Evolutionary conservation across 2,329 filamentous ascomycete genomes (phyloP).

Genomic region (Allantophomopsis lycopodina): DNA sequence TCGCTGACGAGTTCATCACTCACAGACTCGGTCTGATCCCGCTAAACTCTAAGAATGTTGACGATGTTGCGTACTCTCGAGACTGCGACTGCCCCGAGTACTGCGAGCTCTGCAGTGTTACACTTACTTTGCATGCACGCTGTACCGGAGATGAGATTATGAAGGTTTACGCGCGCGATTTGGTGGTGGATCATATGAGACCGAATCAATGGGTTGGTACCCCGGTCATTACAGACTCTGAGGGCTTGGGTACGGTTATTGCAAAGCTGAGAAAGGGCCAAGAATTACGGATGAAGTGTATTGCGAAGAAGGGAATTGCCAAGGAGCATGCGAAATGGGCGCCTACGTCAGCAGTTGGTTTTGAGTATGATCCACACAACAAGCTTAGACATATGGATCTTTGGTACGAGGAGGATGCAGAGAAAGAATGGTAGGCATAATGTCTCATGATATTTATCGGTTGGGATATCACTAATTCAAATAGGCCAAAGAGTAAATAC

Average conservation of each 20-base stretch:
- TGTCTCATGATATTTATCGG: background rate
- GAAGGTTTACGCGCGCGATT: constrained; percentile 84
- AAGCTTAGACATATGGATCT: constrained; percentile 84
- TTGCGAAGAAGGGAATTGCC: constrained; percentile 95
- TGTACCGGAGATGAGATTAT: constrained; percentile 80
- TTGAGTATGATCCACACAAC: constrained; percentile 97
- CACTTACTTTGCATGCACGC: constrained; percentile 70
- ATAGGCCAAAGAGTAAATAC: constrained; percentile 70
- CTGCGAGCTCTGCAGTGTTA: constrained; percentile 84
- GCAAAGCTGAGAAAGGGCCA: constrained; percentile 84
- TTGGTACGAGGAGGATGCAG: constrained; percentile 83
- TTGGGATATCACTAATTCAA: constrained; percentile 6
- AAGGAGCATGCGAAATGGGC: constrained; percentile 99
- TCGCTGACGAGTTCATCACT: constrained; percentile 90
- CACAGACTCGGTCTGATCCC: constrained; percentile 87
- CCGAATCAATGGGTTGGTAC: constrained; percentile 64
- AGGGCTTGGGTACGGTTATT: constrained; percentile 71
- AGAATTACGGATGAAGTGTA: constrained; percentile 78
- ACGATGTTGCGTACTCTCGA: constrained; percentile 72
- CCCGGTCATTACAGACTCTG: constrained; percentile 73
- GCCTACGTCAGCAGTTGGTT: constrained; percentile 80
- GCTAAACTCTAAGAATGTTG: constrained; percentile 70
- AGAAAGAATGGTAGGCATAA: constrained; percentile 64
- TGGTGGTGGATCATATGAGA: constrained; percentile 58
- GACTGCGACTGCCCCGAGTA: constrained; percentile 96